These are phyloP conservation scores for Syzygium aqueum DNA, from an alignment of 345 rosid genomes.

Conservation along the genomic window DNA sequence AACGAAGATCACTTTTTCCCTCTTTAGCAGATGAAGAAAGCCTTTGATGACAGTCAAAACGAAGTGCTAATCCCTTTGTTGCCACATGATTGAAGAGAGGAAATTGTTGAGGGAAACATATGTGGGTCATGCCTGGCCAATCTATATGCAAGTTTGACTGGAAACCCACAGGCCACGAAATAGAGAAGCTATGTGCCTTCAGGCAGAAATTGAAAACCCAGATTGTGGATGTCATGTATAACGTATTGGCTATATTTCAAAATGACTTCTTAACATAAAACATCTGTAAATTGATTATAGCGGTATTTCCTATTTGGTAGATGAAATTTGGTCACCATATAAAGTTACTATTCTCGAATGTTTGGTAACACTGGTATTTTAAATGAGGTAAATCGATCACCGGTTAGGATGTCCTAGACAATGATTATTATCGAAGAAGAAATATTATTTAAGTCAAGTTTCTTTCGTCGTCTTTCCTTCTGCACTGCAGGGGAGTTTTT, in stretches of 20 bases:
- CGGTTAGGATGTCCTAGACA: neutral
- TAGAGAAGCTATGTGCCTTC: neutral
- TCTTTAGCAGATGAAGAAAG: neutral
- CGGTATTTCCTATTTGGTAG: neutral
- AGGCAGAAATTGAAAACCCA: neutral
- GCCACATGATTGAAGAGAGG: neutral
- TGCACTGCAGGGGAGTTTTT: neutral
- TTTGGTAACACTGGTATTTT: neutral
- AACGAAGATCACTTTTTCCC: neutral
- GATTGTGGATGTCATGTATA: neutral
- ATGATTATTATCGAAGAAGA: no score
- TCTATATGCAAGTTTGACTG: neutral
- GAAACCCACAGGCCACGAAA: neutral
- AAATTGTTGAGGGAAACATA: neutral
- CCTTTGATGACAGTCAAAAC: neutral
- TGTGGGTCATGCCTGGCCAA: neutral
- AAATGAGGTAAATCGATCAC: neutral
- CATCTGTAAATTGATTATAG: neutral
- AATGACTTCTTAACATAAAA: neutral
- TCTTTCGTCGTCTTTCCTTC: neutral
- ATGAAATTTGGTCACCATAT: neutral
- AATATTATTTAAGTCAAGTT: neutral
- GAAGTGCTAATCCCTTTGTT: neutral
- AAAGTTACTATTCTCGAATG: neutral
- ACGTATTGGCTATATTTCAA: neutral